Conservation (phyloP, 106 monocot genomes). For the Amphibolis antarctica region DNA sequence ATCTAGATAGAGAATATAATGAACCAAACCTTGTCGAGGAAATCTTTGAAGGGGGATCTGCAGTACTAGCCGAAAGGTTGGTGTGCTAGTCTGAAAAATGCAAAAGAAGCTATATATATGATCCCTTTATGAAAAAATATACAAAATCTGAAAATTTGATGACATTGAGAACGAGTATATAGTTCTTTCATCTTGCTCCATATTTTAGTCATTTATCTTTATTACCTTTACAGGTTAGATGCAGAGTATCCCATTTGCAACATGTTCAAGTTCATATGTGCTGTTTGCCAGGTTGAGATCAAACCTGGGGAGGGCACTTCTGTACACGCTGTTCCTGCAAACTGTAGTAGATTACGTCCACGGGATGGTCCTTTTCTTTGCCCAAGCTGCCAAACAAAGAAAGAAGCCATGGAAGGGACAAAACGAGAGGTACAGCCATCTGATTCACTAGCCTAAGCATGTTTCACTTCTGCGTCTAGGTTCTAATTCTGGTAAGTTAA, state of each 20-base stretch:
- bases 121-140: too few species aligned
- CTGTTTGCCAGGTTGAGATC: slow-evolving; percentile 25
- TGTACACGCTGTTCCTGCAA: slow-evolving; percentile 12
- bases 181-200: background rate
- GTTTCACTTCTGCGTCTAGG: background rate
- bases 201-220: background rate
- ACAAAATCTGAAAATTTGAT: too few species aligned
- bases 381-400: slow-evolving; percentile 21
- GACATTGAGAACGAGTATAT: background rate
- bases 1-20: slow-evolving; percentile 7
- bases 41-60: slow-evolving; percentile 25
- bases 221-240: slow-evolving; percentile 18
- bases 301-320: slow-evolving; percentile 26
- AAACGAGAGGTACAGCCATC: background rate
- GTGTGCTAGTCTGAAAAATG: background rate
- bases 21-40: slow-evolving; percentile 22
- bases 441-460: background rate
- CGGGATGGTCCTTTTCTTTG: slow-evolving; percentile 32
- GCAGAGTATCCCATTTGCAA: slow-evolving; percentile 27
- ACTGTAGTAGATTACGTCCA: slow-evolving; percentile 9
- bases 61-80: slow-evolving; percentile 21
- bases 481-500: background rate
- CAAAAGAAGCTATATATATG: too few species aligned
- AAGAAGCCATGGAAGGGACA: slow-evolving; percentile 28
- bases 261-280: slow-evolving; percentile 38